A percentile compares a stretch with the other conserved stretches of the same genome.
These are phyloP conservation scores for Tilletia setariae DNA, from an alignment of 1,284 basidiomycete genomes.

Conservation along the genomic window DNA sequence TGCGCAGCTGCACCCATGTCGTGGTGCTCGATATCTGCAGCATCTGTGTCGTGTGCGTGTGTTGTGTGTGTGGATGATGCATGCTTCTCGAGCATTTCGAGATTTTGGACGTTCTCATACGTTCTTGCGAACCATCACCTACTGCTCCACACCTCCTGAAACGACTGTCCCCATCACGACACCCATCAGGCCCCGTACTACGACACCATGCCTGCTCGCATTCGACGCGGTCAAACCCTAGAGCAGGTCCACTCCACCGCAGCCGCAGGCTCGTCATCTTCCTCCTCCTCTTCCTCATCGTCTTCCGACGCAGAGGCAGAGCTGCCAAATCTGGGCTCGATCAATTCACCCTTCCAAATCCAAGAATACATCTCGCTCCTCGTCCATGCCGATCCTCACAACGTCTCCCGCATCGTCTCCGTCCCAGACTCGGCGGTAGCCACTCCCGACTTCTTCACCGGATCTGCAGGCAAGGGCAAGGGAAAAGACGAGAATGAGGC, in stretches of 20 bases:
- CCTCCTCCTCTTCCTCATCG: not conserved
- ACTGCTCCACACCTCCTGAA: no score
- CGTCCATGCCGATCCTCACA: conserved; percentile 78
- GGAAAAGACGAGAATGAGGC: conserved; percentile 37
- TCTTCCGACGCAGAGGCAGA: not conserved
- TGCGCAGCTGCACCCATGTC: no score
- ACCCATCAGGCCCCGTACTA: no score
- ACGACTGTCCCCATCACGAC: no score
- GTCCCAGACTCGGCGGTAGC: conserved; percentile 54
- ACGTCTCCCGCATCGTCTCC: conserved; percentile 75
- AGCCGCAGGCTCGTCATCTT: conserved; percentile 13
- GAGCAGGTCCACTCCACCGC: conserved; percentile 7
- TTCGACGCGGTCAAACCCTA: conserved; percentile 11
- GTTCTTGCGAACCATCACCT: no score
- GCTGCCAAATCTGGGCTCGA: not conserved
- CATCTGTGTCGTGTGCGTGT: no score
- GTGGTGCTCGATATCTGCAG: no score
- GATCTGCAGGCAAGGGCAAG: conserved; percentile 52
- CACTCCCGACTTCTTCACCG: conserved; percentile 16
- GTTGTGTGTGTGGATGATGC: no score
- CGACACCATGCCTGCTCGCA: not conserved
- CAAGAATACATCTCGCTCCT: conserved; percentile 90
- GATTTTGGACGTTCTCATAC: no score
- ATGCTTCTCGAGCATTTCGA: no score
- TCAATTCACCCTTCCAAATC: conserved; percentile 87